phyloP scores from a whole-genome alignment of 495 filamentous ascomycete species.

The Penicillium simplicissimum region DNA sequence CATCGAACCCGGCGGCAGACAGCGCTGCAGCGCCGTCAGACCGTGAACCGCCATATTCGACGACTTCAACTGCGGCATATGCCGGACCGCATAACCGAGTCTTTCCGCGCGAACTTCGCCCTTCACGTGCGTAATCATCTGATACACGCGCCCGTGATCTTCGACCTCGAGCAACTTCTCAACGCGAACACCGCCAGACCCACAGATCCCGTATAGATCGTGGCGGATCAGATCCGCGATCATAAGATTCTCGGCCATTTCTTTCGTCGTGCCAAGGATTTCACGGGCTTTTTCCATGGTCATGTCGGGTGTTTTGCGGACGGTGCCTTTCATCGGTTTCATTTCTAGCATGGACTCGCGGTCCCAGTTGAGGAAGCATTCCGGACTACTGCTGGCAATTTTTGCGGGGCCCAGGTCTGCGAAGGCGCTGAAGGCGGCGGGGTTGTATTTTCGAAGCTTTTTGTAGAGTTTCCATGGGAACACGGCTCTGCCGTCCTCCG shows the following conservation, averaged over 20 bases:
- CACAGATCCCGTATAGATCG: slow-evolving; percentile 81
- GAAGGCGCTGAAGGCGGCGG: slow-evolving; percentile 85
- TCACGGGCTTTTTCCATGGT: slow-evolving; percentile 67
- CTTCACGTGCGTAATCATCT: slow-evolving; percentile 86
- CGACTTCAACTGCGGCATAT: slow-evolving; percentile 37
- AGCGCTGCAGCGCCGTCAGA: slow-evolving; percentile 73
- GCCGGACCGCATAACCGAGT: slow-evolving; percentile 37
- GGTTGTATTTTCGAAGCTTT: slow-evolving; percentile 68
- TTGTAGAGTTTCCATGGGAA: slow-evolving; percentile 72
- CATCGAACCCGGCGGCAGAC: slow-evolving; percentile 89
- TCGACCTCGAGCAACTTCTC: slow-evolving; percentile 77
- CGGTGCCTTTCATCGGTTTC: slow-evolving; percentile 93
- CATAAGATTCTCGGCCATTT: slow-evolving; percentile 96
- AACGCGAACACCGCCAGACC: slow-evolving; percentile 64
- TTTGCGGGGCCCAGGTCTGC: slow-evolving; percentile 68
- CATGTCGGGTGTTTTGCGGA: slow-evolving; percentile 65
- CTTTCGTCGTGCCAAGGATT: slow-evolving; percentile 77
- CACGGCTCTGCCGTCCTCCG: slow-evolving; percentile 19
- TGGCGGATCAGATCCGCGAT: slow-evolving; percentile 94
- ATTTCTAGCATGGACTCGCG: slow-evolving; percentile 48
- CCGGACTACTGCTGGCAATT: slow-evolving; percentile 82
- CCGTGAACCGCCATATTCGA: slow-evolving; percentile 53
- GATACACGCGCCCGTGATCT: slow-evolving; percentile 85
- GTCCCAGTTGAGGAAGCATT: slow-evolving; percentile 82
- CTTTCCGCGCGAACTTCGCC: slow-evolving; percentile 53